Evolutionary conservation across 495 filamentous ascomycete genomes (phyloP), one percentile per base, ranked within the genome.

Genomic region (Jackrogersella minutella): DNA sequence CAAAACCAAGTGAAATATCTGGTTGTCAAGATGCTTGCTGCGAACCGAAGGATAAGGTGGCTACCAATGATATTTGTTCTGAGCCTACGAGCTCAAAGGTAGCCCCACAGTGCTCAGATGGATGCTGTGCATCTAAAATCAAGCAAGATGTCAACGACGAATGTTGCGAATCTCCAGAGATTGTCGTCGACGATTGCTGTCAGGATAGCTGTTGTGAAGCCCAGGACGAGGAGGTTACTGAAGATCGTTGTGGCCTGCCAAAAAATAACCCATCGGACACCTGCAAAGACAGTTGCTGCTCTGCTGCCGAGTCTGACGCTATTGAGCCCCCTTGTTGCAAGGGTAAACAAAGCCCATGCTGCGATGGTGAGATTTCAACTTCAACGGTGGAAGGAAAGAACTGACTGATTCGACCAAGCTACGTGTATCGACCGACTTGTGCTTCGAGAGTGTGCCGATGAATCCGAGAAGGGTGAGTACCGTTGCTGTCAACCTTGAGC

Each of bases 361-460:
- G 79, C 33, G 74, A 81, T 47, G 44, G 52, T 60, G 63, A 71
- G 62, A 76, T 5, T 69, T 26, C 0, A 7, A 33, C 9, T 68
- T 55, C 2, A 21, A 24, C 3, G 28, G n/a, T 0, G 28, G 11
- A 16, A 33, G 0, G 30, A 13, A 16, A 33, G 33, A 16, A 33
- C n/a, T 40, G 11, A 24, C 49, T 79, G 76, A 47, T 21, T 2
- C 69, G 76, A 77, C 41, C 74, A 81, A 69, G 58, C 41, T 44
- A 75, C 79, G 24, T 85, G 82, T 59, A 77, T 85, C 43, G 80
- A 81, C 22, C 81, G 79, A 30, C 61, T 85, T 10, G 81, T 81
- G 28, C 41, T 82, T 5, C 79, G 81, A 5, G 79, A 70, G 39
- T 77, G 72, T 53, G 58, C 71, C 1, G 41, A 61, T 1, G 52